Evolutionary conservation across 768 basidiomycete species (phyloP).

Genomic region (Astraeus odoratus): DNA sequence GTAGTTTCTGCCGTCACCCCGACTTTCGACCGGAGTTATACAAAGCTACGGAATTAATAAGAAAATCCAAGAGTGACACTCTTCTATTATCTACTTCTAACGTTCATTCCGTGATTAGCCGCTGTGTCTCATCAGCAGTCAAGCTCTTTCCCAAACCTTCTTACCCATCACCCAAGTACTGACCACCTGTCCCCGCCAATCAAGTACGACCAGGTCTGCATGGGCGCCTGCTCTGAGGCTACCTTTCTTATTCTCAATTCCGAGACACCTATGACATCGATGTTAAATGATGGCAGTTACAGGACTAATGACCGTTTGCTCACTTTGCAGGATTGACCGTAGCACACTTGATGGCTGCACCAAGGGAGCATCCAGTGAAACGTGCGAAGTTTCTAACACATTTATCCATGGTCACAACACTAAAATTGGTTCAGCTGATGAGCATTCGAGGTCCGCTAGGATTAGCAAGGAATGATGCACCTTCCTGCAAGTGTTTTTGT

Average conservation of each 20-base stretch:
- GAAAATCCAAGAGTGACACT: too few species aligned
- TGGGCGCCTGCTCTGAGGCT: slow-evolving; percentile 77
- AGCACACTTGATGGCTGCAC: slow-evolving; percentile 79
- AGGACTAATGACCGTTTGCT: slow-evolving; percentile 13
- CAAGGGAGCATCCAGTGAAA: slow-evolving; percentile 79
- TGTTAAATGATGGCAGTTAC: neutral
- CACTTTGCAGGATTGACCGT: slow-evolving; percentile 81
- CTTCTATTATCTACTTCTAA: neutral
- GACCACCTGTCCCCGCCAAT: slow-evolving; percentile 56
- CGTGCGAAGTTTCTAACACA: slow-evolving; percentile 80
- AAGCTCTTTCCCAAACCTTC: slow-evolving; percentile 53
- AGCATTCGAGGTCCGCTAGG: neutral
- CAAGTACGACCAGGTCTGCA: slow-evolving; percentile 77
- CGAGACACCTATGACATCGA: slow-evolving; percentile 49
- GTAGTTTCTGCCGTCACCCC: too few species aligned
- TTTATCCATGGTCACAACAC: slow-evolving; percentile 76
- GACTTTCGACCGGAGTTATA: too few species aligned
- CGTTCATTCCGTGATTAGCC: neutral
- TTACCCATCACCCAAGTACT: slow-evolving; percentile 75
- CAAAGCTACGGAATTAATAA: too few species aligned
- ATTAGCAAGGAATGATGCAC: slow-evolving; percentile 30
- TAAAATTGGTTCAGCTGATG: slow-evolving; percentile 21
- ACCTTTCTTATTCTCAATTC: slow-evolving; percentile 75
- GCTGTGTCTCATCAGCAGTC: neutral
- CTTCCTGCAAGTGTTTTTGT: slow-evolving; percentile 87